Evolutionary conservation across 2,329 filamentous ascomycete species (phyloP), one percentile per base, ranked within the genome.

Genomic region (Fusarium sp.): DNA sequence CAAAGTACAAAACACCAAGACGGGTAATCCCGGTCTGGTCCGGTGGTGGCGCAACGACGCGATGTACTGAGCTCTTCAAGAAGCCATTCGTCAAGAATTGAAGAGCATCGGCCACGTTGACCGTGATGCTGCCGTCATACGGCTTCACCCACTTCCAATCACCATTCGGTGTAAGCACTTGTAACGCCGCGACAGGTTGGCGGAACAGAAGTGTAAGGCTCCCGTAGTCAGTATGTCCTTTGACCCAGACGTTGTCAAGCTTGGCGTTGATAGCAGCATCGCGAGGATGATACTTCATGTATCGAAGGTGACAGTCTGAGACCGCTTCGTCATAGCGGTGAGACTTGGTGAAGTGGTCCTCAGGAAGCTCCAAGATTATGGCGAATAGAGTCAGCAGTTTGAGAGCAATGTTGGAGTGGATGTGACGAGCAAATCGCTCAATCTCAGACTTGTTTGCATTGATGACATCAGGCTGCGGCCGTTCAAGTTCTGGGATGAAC

Each of bases 81-180:
- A 61, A 61, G 1, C 58, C 58, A 49, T 61, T 61, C 2, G 58
- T 49, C 20, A 61, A 24, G 31, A 61, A 61, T 11, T 61, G 58
- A 1, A 61, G 40, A n/a, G 58, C 58, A 29, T 61, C 58, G 12
- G 58, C 58, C 14, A 61, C 31, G 22, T 61, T 61, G 10, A 61
- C 58, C 1, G 58, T 61, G 27, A 61, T 61, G 8, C 58, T 61
- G 4, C 58, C 29, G n/a, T 61, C 58, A 2, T 61, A 61, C 4
- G 58, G 58, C 22, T 61, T 61, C 11, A 61, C 58, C 51, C 58
- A 61, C 29, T 61, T 49, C 58, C 58, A 61, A 16, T 61, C n/a
- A 5, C 51, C 51, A 8, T 10, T 22, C 17, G 51, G 51, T 8
- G 29, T 56, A 4, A 14, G 51, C 4, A 56, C 51, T 6, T 56